Evolutionary conservation across 345 rosid species (phyloP), one percentile per base, ranked within the genome.

Genomic region (Pelargonium nanum): DNA sequence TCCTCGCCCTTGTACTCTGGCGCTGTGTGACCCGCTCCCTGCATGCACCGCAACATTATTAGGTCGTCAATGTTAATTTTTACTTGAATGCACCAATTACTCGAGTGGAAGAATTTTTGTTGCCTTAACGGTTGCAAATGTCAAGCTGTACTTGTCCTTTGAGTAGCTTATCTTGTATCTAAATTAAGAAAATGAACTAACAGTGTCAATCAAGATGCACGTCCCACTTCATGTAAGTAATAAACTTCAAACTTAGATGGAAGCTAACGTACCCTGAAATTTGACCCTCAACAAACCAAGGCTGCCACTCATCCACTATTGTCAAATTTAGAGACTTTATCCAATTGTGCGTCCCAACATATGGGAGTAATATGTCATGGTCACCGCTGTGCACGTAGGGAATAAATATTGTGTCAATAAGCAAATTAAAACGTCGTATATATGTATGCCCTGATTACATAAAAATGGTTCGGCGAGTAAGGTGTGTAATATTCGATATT

Each of bases 201-300:
- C 28, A 19, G n/a, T n/a, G n/a, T n/a, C n/a, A n/a, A n/a, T n/a
- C n/a, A n/a, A n/a, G n/a, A n/a, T n/a, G n/a, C n/a, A n/a, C n/a
- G n/a, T n/a, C n/a, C n/a, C n/a, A n/a, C n/a, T n/a, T n/a, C n/a
- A n/a, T n/a, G 19, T 26, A 17, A 20, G 19, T 22, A 13, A 19
- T 4, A 28, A n/a, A 28, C 0, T 8, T 9, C 7, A 58, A 58
- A 1, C 4, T 7, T 28, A 28, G 9, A 59, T 6, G 17, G 40
- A 19, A 10, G 59, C n/a, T 13, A n/a, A 57, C 66, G 60, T 45
- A 77, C 81, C 78, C 81, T 25, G 81, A 76, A 55, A 60, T 62
- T 68, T 78, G 81, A 50, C 81, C 81, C 23, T 74, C 72, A 21
- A 78, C 76, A 0, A 71, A 68, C 81, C 81, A 78, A 1, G 81